phyloP scores from a whole-genome alignment of 495 filamentous ascomycete genomes.

The Penicillium subrubescens region DNA sequence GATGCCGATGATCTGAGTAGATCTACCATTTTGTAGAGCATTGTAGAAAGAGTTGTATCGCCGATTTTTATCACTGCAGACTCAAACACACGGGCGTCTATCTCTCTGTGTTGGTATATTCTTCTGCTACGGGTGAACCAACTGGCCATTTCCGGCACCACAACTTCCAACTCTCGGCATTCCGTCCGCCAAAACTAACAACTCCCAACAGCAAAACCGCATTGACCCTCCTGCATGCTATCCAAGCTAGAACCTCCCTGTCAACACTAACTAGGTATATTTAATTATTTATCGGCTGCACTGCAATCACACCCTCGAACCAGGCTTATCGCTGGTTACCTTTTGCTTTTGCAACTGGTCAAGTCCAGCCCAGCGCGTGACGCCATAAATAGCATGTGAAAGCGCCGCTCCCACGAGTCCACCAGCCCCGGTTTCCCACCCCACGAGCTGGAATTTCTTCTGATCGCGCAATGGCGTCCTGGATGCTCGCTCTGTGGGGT shows the following conservation, averaged over 20 bases:
- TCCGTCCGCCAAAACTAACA: background rate
- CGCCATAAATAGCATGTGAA: conserved; percentile 46
- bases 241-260: background rate
- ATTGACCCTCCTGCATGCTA: background rate
- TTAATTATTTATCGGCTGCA: background rate
- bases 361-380: conserved; percentile 19
- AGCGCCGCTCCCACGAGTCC: conserved; percentile 7
- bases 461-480: conserved; percentile 26
- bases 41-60: background rate
- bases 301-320: background rate
- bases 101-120: background rate
- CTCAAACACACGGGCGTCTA: background rate
- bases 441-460: conserved; percentile 9
- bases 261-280: background rate
- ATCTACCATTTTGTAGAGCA: background rate
- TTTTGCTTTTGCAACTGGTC: background rate
- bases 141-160: background rate
- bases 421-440: conserved; percentile 16
- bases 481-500: conserved; percentile 33
- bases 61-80: background rate
- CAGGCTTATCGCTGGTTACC: background rate
- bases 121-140: no score
- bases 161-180: background rate
- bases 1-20: background rate
- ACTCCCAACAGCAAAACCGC: background rate